A percentile compares a stretch with the other conserved stretches of the same genome.
phyloP scores from a whole-genome alignment of 495 filamentous ascomycete species.

The Clavariopsis aquatica region DNA sequence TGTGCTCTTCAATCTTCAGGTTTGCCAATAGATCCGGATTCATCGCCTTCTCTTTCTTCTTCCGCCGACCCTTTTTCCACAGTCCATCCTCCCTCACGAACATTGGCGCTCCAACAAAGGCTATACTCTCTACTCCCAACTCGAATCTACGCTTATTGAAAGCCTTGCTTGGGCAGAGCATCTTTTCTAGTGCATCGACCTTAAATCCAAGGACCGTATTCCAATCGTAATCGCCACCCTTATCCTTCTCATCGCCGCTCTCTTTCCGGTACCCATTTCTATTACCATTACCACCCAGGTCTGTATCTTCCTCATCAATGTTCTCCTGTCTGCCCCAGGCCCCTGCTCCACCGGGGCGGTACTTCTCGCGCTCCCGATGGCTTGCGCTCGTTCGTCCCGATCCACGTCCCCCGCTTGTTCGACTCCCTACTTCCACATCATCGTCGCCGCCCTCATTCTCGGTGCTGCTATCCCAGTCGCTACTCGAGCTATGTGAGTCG shows the following conservation, averaged over 20 bases:
- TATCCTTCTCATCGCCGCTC: constrained; percentile 8
- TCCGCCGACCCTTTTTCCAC: constrained; percentile 73
- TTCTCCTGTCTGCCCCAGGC: constrained; percentile 33
- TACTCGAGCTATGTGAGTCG: constrained; percentile 37
- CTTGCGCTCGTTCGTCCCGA: constrained; percentile 26
- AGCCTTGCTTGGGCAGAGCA: constrained; percentile 75
- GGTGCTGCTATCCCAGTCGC: constrained; percentile 51
- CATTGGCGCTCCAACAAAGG: constrained; percentile 84
- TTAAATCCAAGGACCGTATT: constrained; percentile 76
- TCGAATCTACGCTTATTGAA: constrained; percentile 88
- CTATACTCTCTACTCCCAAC: constrained; percentile 77
- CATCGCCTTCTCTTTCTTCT: constrained; percentile 55
- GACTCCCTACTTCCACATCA: constrained; percentile 39
- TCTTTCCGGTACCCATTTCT: constrained; percentile 13
- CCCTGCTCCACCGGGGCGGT: constrained; percentile 16
- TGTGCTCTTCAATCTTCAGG: constrained; percentile 15
- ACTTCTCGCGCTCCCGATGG: constrained; percentile 22
- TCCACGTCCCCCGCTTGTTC: constrained; percentile 39
- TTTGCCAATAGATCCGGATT: constrained; percentile 37
- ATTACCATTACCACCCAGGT: constrained; percentile 3
- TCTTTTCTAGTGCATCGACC: constrained; percentile 75
- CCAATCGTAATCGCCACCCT: constrained; percentile 55
- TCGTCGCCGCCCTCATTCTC: constrained; percentile 55
- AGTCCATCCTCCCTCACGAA: constrained; percentile 81
- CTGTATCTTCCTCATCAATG: constrained; percentile 36